These are phyloP conservation scores for Diatrype stigma DNA, from an alignment of 2,329 filamentous ascomycete species.

Conservation along the genomic window DNA sequence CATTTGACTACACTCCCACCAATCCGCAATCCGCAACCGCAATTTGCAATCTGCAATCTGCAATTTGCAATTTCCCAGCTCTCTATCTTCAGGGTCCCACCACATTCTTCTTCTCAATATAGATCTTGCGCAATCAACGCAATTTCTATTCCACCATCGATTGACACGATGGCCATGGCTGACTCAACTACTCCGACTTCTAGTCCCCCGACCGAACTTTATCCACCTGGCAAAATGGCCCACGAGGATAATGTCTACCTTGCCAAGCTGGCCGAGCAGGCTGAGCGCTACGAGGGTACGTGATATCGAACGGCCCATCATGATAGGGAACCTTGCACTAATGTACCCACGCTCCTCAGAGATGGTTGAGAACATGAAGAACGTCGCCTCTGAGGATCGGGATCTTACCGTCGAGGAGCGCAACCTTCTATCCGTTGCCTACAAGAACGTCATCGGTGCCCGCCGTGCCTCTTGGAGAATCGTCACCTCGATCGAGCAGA, in stretches of 20 bases:
- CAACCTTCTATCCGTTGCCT: constrained; percentile 94
- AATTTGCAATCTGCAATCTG: too few species aligned
- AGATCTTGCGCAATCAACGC: not conserved
- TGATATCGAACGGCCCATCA: constrained; percentile 16
- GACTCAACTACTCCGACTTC: constrained; percentile 12
- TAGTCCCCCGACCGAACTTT: constrained; percentile 15
- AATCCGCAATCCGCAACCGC: too few species aligned
- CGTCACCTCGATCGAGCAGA: constrained; percentile 97
- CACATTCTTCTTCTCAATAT: not conserved
- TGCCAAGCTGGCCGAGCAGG: constrained; percentile 99
- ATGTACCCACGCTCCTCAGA: constrained; percentile 50
- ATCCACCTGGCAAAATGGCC: constrained; percentile 72
- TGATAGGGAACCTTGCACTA: constrained; percentile 8
- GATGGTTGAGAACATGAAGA: constrained; percentile 99
- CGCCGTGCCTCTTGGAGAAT: constrained; percentile 98
- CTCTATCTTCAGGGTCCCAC: not conserved
- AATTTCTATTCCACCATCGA: constrained; percentile 7
- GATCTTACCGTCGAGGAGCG: constrained; percentile 90
- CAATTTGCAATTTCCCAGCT: not conserved
- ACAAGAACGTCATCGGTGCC: constrained; percentile 98
- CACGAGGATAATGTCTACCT: constrained; percentile 99
- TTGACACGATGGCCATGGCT: constrained; percentile 13
- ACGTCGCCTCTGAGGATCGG: constrained; percentile 82
- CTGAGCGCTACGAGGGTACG: constrained; percentile 98
- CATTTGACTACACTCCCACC: not conserved